Percentiles rank a stretch among this genome's conserved stretches.
Conservation (phyloP, 169 alveolate genomes). For the Cryptosporidium viatorum region DNA sequence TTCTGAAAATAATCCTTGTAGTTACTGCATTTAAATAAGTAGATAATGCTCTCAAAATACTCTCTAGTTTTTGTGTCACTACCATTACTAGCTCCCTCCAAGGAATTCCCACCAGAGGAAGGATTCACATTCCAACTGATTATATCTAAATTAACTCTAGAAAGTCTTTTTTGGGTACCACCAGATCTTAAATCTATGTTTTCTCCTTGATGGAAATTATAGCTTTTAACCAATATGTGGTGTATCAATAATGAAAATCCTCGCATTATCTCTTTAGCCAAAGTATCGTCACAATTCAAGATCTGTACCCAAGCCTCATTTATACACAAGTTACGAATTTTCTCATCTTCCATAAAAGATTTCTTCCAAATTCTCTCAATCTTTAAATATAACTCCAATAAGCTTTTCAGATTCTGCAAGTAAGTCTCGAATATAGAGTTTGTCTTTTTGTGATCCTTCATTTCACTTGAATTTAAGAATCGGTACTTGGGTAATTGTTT, state of each 20-base stretch:
- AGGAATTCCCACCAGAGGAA: background rate
- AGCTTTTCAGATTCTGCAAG: background rate
- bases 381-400: constrained; percentile 21
- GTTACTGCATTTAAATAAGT: constrained; percentile 37
- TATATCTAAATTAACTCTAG: constrained; percentile 52
- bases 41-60: constrained; percentile 15
- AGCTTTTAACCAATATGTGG: constrained; percentile 3
- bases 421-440: constrained; percentile 5
- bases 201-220: background rate
- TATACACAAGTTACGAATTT: constrained; percentile 55
- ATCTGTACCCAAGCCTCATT: constrained; percentile 68
- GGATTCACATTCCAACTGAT: constrained; percentile 5
- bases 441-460: constrained; percentile 1
- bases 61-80: constrained; percentile 4
- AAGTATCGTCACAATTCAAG: constrained; percentile 20
- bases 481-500: background rate
- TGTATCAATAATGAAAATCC: constrained; percentile 48
- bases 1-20: constrained; percentile 37
- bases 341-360: constrained; percentile 44
- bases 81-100: background rate
- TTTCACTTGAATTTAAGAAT: background rate
- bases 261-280: constrained; percentile 27
- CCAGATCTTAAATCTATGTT: background rate
- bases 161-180: background rate
- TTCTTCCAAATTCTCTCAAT: constrained; percentile 42